Evolutionary conservation across 305 asterid species (phyloP).

Genomic region (Withania somnifera): DNA sequence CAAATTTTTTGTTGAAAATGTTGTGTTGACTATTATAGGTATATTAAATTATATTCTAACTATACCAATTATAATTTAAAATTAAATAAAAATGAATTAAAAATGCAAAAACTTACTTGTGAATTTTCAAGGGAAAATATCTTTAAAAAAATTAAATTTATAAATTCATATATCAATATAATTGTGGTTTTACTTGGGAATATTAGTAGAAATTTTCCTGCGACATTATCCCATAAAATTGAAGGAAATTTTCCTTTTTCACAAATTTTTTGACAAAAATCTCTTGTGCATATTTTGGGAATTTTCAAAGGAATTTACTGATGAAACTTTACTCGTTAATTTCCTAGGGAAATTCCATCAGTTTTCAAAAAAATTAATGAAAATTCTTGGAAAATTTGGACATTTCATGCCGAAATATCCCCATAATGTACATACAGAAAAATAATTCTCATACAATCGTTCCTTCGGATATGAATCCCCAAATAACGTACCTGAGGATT

Average conservation of each 20-base stretch:
- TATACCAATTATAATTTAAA: no score
- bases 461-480: neutral
- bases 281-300: no score
- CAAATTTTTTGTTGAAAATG: neutral
- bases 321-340: neutral
- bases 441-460: no score
- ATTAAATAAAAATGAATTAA: no score
- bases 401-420: neutral
- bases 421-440: no score
- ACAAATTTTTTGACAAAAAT: no score
- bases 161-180: no score
- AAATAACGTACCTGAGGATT: neutral
- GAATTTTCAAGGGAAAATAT: neutral
- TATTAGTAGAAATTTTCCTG: neutral
- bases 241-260: no score
- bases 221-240: neutral
- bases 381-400: neutral
- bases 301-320: neutral
- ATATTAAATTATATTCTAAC: neutral
- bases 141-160: no score
- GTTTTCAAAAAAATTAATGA: neutral
- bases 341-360: neutral
- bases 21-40: neutral
- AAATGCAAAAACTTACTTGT: neutral
- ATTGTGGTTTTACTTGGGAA: neutral